Conservation (phyloP, 306 rosid genomes). For the Pueraria montana region DNA sequence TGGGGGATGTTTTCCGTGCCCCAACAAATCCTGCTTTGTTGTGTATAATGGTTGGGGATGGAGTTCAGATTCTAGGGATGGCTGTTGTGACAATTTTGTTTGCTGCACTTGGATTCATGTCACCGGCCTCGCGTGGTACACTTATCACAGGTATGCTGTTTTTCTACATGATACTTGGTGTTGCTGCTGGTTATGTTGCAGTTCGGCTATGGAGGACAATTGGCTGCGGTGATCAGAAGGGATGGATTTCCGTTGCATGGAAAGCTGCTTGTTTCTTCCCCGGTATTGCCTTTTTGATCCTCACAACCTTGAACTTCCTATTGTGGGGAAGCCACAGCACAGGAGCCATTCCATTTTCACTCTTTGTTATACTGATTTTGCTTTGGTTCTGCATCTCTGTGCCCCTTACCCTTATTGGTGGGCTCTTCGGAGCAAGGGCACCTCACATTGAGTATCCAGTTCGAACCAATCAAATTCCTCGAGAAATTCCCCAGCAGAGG, state of each 20-base stretch:
- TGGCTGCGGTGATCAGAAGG: constrained; percentile 72
- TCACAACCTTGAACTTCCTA: constrained; percentile 85
- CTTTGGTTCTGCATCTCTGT: constrained; percentile 99
- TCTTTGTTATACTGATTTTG: constrained; percentile 74
- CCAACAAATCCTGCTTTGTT: constrained; percentile 76
- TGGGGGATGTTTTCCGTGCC: constrained; percentile 97
- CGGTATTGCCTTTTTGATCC: constrained; percentile 87
- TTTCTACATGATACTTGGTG: constrained; percentile 90
- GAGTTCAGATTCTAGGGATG: constrained; percentile 97
- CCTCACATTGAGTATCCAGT: constrained; percentile 89
- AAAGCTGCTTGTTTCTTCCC: constrained; percentile 97
- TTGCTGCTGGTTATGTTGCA: constrained; percentile 94
- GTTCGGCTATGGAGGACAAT: constrained; percentile 95
- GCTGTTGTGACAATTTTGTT: constrained; percentile 95
- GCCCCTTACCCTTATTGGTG: constrained; percentile 92
- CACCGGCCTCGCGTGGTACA: constrained; percentile 96
- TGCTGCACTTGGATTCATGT: constrained; percentile 99
- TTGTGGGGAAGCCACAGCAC: constrained; percentile 98
- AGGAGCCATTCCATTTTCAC: constrained; percentile 94
- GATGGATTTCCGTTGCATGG: constrained; percentile 92
- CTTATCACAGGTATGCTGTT: constrained; percentile 94
- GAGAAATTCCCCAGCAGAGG: constrained; percentile 92
- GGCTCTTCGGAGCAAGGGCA: constrained; percentile 90
- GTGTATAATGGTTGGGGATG: constrained; percentile 94
- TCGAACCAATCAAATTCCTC: constrained; percentile 87